Conservation (phyloP, 116 monocot species). For the Phalaenopsis hybrid region DNA sequence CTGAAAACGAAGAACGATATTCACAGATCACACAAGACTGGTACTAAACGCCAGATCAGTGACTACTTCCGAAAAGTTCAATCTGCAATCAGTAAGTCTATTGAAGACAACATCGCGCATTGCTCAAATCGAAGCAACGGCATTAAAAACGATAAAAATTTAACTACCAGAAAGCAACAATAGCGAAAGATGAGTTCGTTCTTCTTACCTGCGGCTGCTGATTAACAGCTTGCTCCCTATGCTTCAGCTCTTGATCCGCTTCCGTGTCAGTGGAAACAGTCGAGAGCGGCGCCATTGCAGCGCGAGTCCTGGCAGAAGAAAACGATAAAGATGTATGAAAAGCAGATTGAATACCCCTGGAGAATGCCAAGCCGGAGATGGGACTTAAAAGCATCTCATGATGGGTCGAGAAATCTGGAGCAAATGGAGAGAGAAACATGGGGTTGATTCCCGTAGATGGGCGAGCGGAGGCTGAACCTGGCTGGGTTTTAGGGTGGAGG, state of each 20-base stretch:
- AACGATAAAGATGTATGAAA: not conserved
- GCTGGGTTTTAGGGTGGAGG: no score
- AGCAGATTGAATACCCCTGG: not conserved
- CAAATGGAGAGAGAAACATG: not conserved
- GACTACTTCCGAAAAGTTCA: not conserved
- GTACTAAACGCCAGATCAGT: not conserved
- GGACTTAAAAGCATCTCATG: conserved; percentile 8
- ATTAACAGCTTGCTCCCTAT: not conserved
- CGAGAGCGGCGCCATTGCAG: conserved; percentile 5
- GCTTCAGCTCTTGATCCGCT: not conserved
- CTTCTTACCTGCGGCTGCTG: not conserved
- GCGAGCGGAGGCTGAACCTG: no score
- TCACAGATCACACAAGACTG: not conserved
- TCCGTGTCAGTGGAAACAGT: not conserved
- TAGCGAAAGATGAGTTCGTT: not conserved
- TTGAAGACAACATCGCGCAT: not conserved
- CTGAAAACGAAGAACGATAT: not conserved
- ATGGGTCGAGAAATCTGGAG: not conserved
- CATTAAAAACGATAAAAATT: not conserved
- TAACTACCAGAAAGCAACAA: not conserved
- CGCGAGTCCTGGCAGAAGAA: not conserved
- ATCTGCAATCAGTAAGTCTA: not conserved
- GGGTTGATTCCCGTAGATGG: not conserved
- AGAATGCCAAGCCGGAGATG: not conserved
- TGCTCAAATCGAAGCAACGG: not conserved